Percentiles rank a stretch among this genome's conserved stretches.
Evolutionary conservation across 2,329 filamentous ascomycete genomes (phyloP).

Genomic region (Penicillium capsulatum): DNA sequence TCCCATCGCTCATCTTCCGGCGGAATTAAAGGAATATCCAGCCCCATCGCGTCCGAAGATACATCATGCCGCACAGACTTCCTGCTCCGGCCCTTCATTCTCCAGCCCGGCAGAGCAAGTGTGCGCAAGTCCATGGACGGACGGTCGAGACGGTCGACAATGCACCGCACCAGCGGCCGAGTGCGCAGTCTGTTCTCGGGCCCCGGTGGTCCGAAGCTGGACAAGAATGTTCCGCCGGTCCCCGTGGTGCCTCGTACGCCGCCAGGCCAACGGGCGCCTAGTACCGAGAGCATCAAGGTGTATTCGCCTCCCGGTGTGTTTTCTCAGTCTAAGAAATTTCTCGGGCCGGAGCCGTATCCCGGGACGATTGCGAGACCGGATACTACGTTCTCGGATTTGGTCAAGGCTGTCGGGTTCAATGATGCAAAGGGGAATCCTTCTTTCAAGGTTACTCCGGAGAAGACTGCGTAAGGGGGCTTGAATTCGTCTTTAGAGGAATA

Average conservation of each 20-base stretch:
- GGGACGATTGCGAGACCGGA: constrained; percentile 23
- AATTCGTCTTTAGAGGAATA: no score
- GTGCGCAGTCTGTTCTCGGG: constrained; percentile 37
- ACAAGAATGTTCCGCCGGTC: constrained; percentile 20
- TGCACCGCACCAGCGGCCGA: constrained; percentile 34
- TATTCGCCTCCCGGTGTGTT: constrained; percentile 42
- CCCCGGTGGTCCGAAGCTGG: constrained; percentile 14
- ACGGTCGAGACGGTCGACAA: constrained; percentile 33
- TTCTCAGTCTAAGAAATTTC: constrained; percentile 20
- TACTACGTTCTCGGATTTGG: constrained; percentile 38
- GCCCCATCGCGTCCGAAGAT: constrained; percentile 43
- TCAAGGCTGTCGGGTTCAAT: constrained; percentile 36
- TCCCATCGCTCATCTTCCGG: constrained; percentile 33
- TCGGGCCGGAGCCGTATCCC: constrained; percentile 28
- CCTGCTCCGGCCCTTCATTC: constrained; percentile 29
- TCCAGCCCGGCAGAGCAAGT: constrained; percentile 2
- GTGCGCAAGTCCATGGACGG: constrained; percentile 21
- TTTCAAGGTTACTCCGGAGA: constrained; percentile 25
- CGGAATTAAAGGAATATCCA: constrained; percentile 37
- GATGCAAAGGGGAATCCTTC: constrained; percentile 26
- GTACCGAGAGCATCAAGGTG: constrained; percentile 46
- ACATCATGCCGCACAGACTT: constrained; percentile 44
- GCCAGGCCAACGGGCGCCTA: constrained; percentile 28
- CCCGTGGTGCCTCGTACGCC: constrained; percentile 18
- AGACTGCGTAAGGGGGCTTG: background rate